These are phyloP conservation scores for Ilyonectria destructans DNA, from an alignment of 2,329 filamentous ascomycete genomes.

Conservation along the genomic window DNA sequence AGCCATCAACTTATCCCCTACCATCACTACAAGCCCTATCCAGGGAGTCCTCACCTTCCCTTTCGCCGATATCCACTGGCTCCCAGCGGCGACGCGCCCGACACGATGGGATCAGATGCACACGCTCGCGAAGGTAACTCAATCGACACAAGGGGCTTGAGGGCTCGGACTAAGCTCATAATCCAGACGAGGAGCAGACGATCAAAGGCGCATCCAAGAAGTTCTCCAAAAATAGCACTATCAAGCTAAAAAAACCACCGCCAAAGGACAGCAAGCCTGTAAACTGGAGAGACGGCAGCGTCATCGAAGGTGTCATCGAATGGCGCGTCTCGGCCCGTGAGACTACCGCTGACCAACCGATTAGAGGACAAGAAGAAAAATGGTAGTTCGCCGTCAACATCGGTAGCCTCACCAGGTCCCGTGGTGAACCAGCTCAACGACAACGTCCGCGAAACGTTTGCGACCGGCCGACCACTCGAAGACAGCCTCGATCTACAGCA, in stretches of 20 bases:
- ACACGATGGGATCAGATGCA: conserved; percentile 41
- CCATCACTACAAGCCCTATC: background rate
- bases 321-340: conserved; percentile 24
- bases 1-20: conserved; percentile 23
- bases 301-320: conserved; percentile 69
- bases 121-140: conserved; percentile 50
- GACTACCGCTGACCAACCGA: conserved; percentile 20
- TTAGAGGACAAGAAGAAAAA: conserved; percentile 71
- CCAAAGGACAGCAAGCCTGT: conserved; percentile 78
- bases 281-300: conserved; percentile 79
- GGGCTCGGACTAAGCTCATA: conserved; percentile 36
- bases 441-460: conserved; percentile 83
- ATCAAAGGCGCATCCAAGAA: conserved; percentile 77
- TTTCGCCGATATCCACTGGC: background rate
- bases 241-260: conserved; percentile 74
- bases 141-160: conserved; percentile 26
- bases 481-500: conserved; percentile 85
- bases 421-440: conserved; percentile 82
- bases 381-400: conserved; percentile 60
- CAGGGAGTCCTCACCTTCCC: background rate
- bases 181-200: conserved; percentile 69
- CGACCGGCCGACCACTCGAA: conserved; percentile 85
- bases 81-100: background rate
- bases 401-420: conserved; percentile 67
- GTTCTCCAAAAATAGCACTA: conserved; percentile 64